Evolutionary conservation across 2,329 filamentous ascomycete species (phyloP), one percentile per base, ranked within the genome.

Genomic region (Neoarthrinium moseri): DNA sequence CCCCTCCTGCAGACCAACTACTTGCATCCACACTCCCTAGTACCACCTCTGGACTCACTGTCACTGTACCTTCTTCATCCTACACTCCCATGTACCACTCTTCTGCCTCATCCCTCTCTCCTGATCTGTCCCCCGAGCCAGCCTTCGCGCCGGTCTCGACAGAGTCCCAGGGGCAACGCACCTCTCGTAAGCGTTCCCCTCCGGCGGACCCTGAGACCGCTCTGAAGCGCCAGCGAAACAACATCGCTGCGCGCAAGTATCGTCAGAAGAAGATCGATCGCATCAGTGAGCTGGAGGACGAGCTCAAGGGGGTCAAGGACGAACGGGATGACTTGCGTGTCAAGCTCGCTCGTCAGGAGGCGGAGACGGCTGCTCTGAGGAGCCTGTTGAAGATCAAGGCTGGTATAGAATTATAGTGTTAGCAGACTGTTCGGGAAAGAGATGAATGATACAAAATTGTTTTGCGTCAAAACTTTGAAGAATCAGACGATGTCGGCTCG

Each of bases 231-330:
- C 78, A 80, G 50, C 77, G 80, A 50, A 88, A 89, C 63, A 88
- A 84, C 12, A 73, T 86, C 50, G 84, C 85, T n/a, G 85, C 85
- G 23, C 77, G 83, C 50, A 83, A 84, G 50, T 88, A 87, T 60
- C 80, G 85, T 21, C 84, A 88, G 61, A 86, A 85, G 62, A 80
- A 83, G 36, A 73, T 87, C 26, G 84, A 88, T 55, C 80, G 83
- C 50, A 79, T 87, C 62, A 67, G 66, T 21, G 77, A 80, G 50
- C 72, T 89, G 24, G 84, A 88, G 62, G 63, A 67, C 7, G 75
- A 79, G 17, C 67, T 89, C 33, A 75, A 74, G 37, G 72, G 77
- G 34, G 75, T 83, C 58, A 78, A 77, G 48, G 64, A 72, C 38
- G 84, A 88, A 58, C 68, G 83, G 15, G 84, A 89, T 55, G 81